Evolutionary conservation across 805 yeast species (phyloP).

Genomic region (Saturnispora galanensis): DNA sequence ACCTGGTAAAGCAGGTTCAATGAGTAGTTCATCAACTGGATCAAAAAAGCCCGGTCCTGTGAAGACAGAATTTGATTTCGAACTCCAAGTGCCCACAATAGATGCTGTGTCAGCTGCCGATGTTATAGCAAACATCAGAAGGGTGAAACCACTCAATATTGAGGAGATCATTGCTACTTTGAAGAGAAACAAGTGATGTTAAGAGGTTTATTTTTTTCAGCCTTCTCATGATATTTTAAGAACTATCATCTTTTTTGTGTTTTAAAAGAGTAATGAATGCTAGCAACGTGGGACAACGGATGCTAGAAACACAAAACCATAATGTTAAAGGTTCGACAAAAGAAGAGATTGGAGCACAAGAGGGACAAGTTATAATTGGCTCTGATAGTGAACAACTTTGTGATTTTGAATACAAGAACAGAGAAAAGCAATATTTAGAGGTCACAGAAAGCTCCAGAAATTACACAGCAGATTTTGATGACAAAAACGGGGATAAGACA

Average conservation of each 20-base stretch:
- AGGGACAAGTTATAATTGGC: no score
- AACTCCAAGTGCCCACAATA: slow-evolving; percentile 86
- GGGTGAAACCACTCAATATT: no score
- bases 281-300: no score
- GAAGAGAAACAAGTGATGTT: neutral
- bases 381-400: no score
- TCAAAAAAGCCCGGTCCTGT: slow-evolving; percentile 96
- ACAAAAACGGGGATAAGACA: slow-evolving; percentile 12
- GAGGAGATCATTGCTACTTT: neutral
- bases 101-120: slow-evolving; percentile 10
- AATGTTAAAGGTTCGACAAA: no score
- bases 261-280: no score
- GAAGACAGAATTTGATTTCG: slow-evolving; percentile 87
- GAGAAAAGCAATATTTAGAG: slow-evolving; percentile 13
- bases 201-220: no score
- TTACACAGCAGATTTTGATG: slow-evolving; percentile 1
- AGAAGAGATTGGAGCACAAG: no score
- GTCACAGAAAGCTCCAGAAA: slow-evolving; percentile 16
- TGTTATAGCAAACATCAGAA: neutral
- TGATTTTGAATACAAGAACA: no score
- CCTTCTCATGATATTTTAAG: no score
- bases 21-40: slow-evolving; percentile 88
- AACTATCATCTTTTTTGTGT: no score
- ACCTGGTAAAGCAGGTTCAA: slow-evolving; percentile 96
- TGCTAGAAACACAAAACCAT: no score